phyloP scores from a whole-genome alignment of 164 flowering plant species.

The Magnolia kwangsiensis region DNA sequence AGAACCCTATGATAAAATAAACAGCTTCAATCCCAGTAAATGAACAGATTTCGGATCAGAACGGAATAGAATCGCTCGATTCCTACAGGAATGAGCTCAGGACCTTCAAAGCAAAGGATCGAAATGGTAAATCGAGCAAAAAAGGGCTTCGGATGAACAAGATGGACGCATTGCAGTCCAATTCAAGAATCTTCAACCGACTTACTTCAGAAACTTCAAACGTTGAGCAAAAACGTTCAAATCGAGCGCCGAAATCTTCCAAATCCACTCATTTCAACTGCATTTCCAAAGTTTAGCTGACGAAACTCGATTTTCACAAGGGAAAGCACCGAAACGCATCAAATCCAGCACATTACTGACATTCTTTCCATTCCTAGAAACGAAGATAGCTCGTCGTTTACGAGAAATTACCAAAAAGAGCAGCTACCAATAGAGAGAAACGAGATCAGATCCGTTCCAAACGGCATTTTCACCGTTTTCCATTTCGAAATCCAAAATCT shows the following conservation, averaged over 20 bases:
- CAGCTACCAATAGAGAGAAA: not conserved
- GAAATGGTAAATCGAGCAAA: not conserved
- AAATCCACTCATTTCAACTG: not conserved
- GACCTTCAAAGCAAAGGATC: not conserved
- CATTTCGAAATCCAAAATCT: no score
- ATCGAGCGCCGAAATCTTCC: not conserved
- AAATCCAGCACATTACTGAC: not conserved
- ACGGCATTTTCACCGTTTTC: no score
- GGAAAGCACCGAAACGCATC: not conserved
- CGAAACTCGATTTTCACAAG: not conserved
- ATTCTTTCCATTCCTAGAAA: not conserved
- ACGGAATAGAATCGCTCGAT: not conserved
- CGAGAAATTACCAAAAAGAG: not conserved
- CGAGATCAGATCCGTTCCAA: not conserved
- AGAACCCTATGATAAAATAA: not conserved
- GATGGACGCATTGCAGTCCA: not conserved
- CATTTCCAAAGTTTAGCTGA: not conserved
- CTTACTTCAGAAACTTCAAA: not conserved
- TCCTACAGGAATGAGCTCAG: not conserved
- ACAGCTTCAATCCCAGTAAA: not conserved
- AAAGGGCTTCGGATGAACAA: not conserved
- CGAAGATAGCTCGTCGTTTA: not conserved
- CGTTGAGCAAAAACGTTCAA: not conserved
- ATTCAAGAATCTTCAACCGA: not conserved
- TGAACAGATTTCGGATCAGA: not conserved